Percentiles rank a stretch among this genome's conserved stretches.
phyloP scores from a whole-genome alignment of 148 eudicot genomes.

The Fallopia convolvulus region DNA sequence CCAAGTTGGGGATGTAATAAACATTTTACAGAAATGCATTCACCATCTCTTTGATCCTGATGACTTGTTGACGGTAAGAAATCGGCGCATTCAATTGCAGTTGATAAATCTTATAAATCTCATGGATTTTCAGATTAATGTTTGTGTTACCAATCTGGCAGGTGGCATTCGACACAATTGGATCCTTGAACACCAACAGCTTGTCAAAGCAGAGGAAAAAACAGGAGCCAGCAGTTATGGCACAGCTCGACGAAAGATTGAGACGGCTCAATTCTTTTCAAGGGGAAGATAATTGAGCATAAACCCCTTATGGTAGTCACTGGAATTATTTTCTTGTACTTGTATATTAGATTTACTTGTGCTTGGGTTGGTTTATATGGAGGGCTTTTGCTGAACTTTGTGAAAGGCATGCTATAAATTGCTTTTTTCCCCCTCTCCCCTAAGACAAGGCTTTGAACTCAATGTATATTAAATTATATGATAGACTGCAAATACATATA shows the following conservation, averaged over 20 bases:
- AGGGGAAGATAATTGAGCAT: slow-evolving; percentile 6
- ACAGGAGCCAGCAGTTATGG: slow-evolving; percentile 96
- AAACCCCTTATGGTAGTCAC: neutral
- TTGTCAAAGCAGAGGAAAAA: slow-evolving; percentile 90
- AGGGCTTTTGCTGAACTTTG: neutral
- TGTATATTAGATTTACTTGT: neutral
- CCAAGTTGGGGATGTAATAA: slow-evolving; percentile 86
- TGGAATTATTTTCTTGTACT: neutral
- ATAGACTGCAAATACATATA: neutral
- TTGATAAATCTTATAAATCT: neutral
- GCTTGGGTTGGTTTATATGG: neutral
- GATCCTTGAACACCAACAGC: slow-evolving; percentile 68
- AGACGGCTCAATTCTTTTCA: slow-evolving; percentile 60
- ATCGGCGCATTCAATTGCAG: neutral
- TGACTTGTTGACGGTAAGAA: slow-evolving; percentile 71
- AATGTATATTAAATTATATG: neutral
- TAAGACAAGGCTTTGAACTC: neutral
- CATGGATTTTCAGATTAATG: neutral
- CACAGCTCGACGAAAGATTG: slow-evolving; percentile 76
- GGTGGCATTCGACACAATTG: slow-evolving; percentile 91
- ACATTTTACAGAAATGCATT: slow-evolving; percentile 69
- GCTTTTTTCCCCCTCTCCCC: neutral
- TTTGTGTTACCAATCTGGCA: slow-evolving; percentile 15
- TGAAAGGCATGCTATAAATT: neutral
- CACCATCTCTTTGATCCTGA: slow-evolving; percentile 99